Evolutionary conservation across 2,329 filamentous ascomycete genomes (phyloP), one percentile per base, ranked within the genome.

Genomic region (Leptographium radiaticola): DNA sequence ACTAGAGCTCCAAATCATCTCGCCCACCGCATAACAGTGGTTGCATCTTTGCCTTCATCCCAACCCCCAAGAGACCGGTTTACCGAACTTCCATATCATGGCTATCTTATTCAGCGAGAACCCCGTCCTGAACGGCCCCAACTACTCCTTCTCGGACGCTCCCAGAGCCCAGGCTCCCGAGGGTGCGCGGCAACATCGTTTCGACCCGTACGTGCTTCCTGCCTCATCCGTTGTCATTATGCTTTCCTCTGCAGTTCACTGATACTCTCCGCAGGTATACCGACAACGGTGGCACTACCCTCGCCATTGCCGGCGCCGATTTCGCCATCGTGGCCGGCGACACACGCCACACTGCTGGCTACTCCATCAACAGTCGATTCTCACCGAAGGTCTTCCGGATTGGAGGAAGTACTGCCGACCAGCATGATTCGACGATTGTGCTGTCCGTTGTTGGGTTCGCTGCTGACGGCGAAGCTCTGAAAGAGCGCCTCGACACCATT

Each of bases 281-380:
- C 61, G 91, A 98, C 75, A 98, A 98, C 69, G 93, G 93, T 62
- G 93, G 93, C 62, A 95, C 89, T 57, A 97, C 93, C 53, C 81
- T 98, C 54, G 93, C 89, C 65, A 97, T 98, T 70, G 85, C 89
- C 42, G 93, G 94, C 62, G 83, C 83, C 66, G 87, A 94, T 75
- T 98, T 97, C 76, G 83, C 89, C 66, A 94, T 98, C 73, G 83
- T 98, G 68, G 93, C 93, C 46, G 93, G 94, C 71, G 93, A 98
- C 75, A 98, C 93, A 63, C 87, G 93, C 68, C 88, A 89, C 66
- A 95, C 90, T 54, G 86, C 87, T 60, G 93, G 94, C 67, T 98
- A 95, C 82, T 96, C 86, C 77, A 98, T 98, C 84, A 96, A 98
- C 81, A 90, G 90, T 56, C 87, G 93, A 64, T 91, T 87, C 75